Base-by-base conservation (phyloP, 345 rosid genomes). In the Tarenaya hassleriana region DNA sequence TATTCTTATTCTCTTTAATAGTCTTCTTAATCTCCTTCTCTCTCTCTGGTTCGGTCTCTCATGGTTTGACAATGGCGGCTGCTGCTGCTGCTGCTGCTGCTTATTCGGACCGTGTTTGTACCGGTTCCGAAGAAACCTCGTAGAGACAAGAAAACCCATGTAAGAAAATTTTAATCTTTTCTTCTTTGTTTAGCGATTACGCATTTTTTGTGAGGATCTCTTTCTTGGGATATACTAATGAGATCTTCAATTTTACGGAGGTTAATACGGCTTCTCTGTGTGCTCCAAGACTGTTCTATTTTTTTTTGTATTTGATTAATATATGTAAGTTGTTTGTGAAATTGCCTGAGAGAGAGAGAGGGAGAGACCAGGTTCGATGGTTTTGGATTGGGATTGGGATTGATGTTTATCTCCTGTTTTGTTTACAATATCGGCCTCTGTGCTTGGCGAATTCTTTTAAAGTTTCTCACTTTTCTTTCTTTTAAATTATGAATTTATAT, bases 321-420 rank as follows among this genome's bases (percentile, higher is more conserved):
- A 50, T 61, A 40, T 52, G 40, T 53, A 60, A 54, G 59, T 7
- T 67, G 71, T 67, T 67, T 43, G 62, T 31, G 47, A 9, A 55
- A 67, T 47, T 60, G 66, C 42, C 66, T 17, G 15, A 16, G 24
- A 17, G 24, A 17, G 18, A 24, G 29, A 42, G 29, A 24, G 45
- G 47, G 29, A 24, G 29, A 24, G 11, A 39, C 29, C 63, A 76
- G 78, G 68, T 87, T 84, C 96, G 76, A 67, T 82, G 96, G 60
- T 76, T 68, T 75, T 57, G 69, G 66, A 70, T 80, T 74, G 95
- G 84, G 86, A 87, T 87, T 84, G 71, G 66, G 80, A 82, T 77
- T 80, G 73, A 78, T 72, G 76, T 70, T 69, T 71, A n/a, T 66
- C 17, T 48, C 32, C 48, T 7, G 13, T 14, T 5, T 20, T 62